A percentile compares a stretch with the other conserved stretches of the same genome.
phyloP scores from a whole-genome alignment of 2,329 filamentous ascomycete species.

The Exophiala sideris region DNA sequence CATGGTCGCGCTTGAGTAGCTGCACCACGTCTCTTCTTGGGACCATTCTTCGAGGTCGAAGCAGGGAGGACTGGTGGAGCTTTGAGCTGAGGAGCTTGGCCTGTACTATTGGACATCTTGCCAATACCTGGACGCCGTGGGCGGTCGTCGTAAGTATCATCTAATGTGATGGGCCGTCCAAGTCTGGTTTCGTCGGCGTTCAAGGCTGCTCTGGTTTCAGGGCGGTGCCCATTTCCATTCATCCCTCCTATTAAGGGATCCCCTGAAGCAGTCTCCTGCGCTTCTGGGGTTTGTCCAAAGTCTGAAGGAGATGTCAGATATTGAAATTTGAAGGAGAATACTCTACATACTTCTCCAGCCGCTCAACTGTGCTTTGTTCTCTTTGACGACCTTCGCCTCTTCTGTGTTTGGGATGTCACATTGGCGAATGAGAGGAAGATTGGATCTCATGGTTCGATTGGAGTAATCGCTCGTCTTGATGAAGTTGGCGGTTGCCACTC shows the following conservation, averaged over 20 bases:
- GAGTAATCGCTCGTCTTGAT: constrained; percentile 35
- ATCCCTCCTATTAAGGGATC: constrained; percentile 20
- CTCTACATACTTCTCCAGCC: constrained; percentile 35
- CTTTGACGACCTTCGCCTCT: constrained; percentile 29
- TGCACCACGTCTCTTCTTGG: background rate
- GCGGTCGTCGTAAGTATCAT: constrained; percentile 13
- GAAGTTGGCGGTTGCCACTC: constrained; percentile 35
- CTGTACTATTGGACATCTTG: background rate
- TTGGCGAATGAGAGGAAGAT: constrained; percentile 30
- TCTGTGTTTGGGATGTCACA: constrained; percentile 33
- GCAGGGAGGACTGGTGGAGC: background rate
- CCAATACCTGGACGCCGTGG: background rate
- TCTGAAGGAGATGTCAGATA: constrained; percentile 8
- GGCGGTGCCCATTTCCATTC: constrained; percentile 27
- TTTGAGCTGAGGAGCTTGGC: background rate
- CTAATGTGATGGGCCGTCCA: constrained; percentile 5
- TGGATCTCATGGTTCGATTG: constrained; percentile 12
- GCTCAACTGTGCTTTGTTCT: constrained; percentile 30
- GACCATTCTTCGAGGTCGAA: background rate
- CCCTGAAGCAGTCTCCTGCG: background rate
- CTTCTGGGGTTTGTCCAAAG: constrained; percentile 3
- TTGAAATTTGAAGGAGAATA: background rate
- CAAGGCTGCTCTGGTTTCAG: background rate
- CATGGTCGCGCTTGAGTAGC: constrained; percentile 7
- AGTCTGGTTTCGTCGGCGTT: constrained; percentile 4